These are phyloP conservation scores for Phytophthora chlamydospora DNA, from an alignment of 352 stramenopile species.

Conservation along the genomic window DNA sequence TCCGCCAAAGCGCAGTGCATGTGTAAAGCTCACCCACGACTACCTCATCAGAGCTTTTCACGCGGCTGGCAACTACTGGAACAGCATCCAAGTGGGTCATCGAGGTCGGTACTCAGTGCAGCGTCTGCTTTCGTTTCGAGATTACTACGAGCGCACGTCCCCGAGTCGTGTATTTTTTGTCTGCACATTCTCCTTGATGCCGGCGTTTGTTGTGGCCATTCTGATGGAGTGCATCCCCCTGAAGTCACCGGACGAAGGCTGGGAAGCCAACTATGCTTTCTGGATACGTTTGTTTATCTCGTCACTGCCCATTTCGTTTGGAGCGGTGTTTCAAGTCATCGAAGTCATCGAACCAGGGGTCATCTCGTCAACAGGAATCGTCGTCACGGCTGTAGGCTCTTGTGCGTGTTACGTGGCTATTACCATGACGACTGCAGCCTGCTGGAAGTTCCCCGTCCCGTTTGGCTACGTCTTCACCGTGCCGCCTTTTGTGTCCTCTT, in stretches of 20 bases:
- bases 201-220: conserved; percentile 9
- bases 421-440: too few species aligned
- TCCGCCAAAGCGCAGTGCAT: too few species aligned
- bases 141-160: conserved; percentile 13
- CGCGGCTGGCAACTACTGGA: conserved; percentile 1
- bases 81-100: conserved; percentile 17
- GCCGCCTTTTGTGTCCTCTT: too few species aligned
- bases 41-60: neutral
- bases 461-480: too few species aligned
- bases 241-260: conserved; percentile 13
- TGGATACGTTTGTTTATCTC: conserved; percentile 26
- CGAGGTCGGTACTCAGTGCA: conserved; percentile 12
- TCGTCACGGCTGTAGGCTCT: too few species aligned
- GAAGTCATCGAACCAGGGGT: conserved; percentile 12
- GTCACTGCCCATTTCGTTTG: conserved; percentile 10
- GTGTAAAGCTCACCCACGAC: too few species aligned
- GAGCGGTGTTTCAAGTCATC: conserved; percentile 12
- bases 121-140: conserved; percentile 13
- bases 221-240: conserved; percentile 34
- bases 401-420: too few species aligned
- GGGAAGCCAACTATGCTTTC: conserved; percentile 24
- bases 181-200: conserved; percentile 12
- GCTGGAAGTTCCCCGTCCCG: too few species aligned
- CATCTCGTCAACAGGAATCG: neutral
- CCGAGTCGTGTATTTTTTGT: conserved; percentile 3